Evolutionary conservation across 768 basidiomycete species (phyloP), one percentile per base, ranked within the genome.

Genomic region (Psilocybe subaeruginosa): DNA sequence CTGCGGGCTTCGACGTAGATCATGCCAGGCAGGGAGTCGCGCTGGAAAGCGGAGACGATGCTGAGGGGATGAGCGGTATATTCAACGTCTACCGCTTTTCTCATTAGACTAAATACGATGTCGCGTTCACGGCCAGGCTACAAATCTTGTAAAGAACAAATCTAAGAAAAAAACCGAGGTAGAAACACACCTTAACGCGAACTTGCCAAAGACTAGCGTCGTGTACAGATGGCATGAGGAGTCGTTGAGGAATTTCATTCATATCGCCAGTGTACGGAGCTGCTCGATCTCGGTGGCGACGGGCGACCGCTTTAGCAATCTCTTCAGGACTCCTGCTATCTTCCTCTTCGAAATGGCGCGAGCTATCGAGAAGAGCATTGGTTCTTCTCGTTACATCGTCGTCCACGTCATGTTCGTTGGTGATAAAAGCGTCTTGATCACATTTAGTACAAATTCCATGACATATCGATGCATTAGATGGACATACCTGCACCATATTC

Each of bases 181-280:
- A 35, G 19, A 31, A 6, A 74, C 81, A 54, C 69, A 93, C 95
- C 85, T 94, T 94, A 66, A 96, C 95, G 68, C 92, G 83, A 58
- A 99, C 87, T 78, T 95, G 95, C 95, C 96, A 99, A 61, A 99
- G 77, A 72, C 87, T 95, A 9, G 97, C 92, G 72, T 99, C 97
- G 56, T 97, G 91, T 0, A 97, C 94, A 3, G 92, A 93, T 17
- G 97, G 97, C 95, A 99, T 98, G 17, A 99, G 82, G 57, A 98
- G 74, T 14, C 94, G 83, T 69, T 98, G 95, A 1, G 97, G 96
- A 27, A 97, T 87, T 64, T 93, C 90, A 65, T 93, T 97, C 85
- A 93, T 90, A 72, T 97, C 95, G 30, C 94, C 95, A 17, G 91
- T 88, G 69, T 94, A 97, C 46, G 89, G 87, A 54, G 87, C 84